Evolutionary conservation across 352 stramenopile genomes (phyloP).

Genomic region (Globisporangium paroecandrum): DNA sequence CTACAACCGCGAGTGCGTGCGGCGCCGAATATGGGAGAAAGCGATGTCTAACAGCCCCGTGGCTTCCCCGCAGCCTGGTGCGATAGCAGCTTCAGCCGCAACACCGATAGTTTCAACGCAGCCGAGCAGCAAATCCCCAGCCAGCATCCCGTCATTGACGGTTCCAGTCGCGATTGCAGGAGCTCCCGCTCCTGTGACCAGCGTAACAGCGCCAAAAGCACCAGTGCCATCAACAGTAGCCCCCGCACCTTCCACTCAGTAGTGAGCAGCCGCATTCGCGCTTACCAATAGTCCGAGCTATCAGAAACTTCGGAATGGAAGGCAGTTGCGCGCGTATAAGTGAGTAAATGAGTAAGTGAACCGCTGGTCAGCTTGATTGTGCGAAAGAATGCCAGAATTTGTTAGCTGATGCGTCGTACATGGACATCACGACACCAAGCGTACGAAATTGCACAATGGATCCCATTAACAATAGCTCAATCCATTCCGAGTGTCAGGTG

Average conservation of each 20-base stretch:
- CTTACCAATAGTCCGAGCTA: background rate
- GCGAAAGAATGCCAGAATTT: background rate
- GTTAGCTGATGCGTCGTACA: background rate
- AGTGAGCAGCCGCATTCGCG: background rate
- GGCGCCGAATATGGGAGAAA: conserved; percentile 59
- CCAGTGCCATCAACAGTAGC: background rate
- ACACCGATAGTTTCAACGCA: background rate
- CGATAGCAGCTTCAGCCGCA: background rate
- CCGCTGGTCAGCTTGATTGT: background rate
- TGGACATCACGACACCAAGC: background rate
- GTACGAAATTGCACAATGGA: background rate
- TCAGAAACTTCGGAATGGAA: background rate
- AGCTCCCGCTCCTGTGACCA: background rate
- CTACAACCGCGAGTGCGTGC: conserved; percentile 60
- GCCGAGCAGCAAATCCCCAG: background rate
- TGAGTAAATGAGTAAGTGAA: background rate
- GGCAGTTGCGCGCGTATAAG: background rate
- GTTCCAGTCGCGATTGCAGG: background rate
- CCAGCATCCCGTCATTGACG: background rate
- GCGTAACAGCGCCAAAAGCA: background rate
- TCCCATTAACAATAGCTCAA: background rate
- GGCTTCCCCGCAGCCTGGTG: background rate
- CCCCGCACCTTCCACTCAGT: background rate
- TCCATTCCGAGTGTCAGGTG: background rate
- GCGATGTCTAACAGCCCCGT: conserved; percentile 24